Percentiles rank a stretch among this genome's conserved stretches.
Conservation (phyloP, 768 basidiomycete species). For the Pleurotus ostreatus region DNA sequence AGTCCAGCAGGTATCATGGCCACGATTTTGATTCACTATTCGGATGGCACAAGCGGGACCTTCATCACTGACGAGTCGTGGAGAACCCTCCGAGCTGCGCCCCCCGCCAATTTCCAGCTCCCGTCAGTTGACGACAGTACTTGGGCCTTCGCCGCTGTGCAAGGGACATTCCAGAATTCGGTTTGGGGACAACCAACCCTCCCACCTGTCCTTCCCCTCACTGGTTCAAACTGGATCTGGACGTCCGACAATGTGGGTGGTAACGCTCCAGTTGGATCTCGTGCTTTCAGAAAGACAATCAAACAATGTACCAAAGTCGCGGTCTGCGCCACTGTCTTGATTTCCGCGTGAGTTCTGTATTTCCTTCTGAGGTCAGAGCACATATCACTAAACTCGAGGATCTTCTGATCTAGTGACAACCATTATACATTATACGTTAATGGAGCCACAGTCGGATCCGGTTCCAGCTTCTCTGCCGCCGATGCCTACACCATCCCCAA, state of each 20-base stretch:
- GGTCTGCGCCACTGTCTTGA: conserved; percentile 3
- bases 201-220: neutral
- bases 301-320: neutral
- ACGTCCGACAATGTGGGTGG: neutral
- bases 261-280: neutral
- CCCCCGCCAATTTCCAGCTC: neutral
- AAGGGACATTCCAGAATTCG: neutral
- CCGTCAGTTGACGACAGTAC: neutral
- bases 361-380: neutral
- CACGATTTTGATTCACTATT: neutral
- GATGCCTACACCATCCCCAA: conserved; percentile 17
- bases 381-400: neutral
- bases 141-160: neutral
- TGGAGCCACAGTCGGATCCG: conserved; percentile 19
- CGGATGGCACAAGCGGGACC: neutral
- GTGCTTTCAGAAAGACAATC: neutral
- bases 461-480: conserved; percentile 15
- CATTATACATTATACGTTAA: conserved; percentile 25
- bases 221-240: conserved; percentile 7
- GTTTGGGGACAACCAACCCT: neutral
- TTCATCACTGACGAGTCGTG: conserved; percentile 3
- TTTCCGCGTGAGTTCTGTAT: neutral
- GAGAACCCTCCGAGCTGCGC: neutral
- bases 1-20: neutral
- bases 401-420: conserved; percentile 9